Evolutionary conservation across 768 basidiomycete genomes (phyloP), one percentile per base, ranked within the genome.

Genomic region (Phanerodontia chrysosporium): DNA sequence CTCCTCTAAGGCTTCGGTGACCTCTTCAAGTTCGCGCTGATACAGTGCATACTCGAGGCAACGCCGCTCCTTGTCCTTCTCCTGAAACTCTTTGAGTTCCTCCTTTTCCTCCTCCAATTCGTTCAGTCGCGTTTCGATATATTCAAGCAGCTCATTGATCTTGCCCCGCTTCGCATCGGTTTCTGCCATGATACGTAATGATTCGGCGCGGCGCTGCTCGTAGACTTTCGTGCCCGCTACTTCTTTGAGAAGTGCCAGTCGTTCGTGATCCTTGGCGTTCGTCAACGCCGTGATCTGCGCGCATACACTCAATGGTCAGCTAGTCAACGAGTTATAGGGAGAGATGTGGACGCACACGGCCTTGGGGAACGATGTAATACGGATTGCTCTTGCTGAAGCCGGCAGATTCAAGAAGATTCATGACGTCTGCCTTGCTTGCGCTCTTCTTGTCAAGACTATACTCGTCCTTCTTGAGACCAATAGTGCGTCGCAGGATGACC

Each of bases 61-160:
- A 42, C 96, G 80, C 36, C 96, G 78, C 59, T 98, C 93, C 72
- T 93, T 92, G 69, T 99, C 97, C 70, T 94, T 94, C 62, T 92
- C 87, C 71, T 97, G 94, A 68, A 92, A 99, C 70, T 97, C 94
- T 69, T 95, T 96, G 57, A 99, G 74, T 70, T 99, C 97, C 63
- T 96, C 92, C 70, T 98, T 98, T 75, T 99, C 97, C 67, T 97
- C 94, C 68, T 99, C 96, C 7, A 98, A 86, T 73, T 98, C 96
- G 2, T 80, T 76, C 54, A 99, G 75, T 2, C 95, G 85, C 9
- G 90, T 87, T 61, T 98, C 93, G 67, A 98, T 98, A 68, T 91
- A 93, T 1, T 88, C 85, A 21, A 98, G 80, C 10, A 97, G 75
- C 64, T 98, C 95, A 65, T 80, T 85, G 62, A 99, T 97, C 73